phyloP scores from a whole-genome alignment of 768 basidiomycete species.

The Thelephora aurantiotincta region DNA sequence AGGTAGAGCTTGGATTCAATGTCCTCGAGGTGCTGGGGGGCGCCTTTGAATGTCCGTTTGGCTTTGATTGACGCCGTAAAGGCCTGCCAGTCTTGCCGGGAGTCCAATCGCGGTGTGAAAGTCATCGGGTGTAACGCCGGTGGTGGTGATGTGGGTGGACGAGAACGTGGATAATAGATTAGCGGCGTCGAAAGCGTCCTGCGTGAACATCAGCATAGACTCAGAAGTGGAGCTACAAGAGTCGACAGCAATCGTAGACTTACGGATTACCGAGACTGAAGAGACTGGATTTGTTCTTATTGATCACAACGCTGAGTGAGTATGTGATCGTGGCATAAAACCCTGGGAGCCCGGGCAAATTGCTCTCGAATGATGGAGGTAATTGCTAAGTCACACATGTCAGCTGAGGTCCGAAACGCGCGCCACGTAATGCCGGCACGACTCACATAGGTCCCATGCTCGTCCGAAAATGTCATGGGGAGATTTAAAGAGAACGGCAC shows the following conservation, averaged over 20 bases:
- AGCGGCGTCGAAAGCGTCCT: constrained; percentile 49
- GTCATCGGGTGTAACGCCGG: constrained; percentile 20
- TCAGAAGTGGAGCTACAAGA: not conserved
- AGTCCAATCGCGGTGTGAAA: constrained; percentile 24
- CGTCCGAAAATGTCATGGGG: constrained; percentile 42
- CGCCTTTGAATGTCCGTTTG: constrained; percentile 5
- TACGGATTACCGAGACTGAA: constrained; percentile 43
- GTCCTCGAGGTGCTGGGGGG: constrained; percentile 18
- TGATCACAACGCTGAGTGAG: constrained; percentile 35
- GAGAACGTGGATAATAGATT: constrained; percentile 50
- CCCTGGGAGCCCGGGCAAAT: constrained; percentile 57
- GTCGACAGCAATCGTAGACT: constrained; percentile 9
- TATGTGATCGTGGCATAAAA: constrained; percentile 57
- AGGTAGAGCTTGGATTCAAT: constrained; percentile 31
- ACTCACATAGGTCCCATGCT: constrained; percentile 45
- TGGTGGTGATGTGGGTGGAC: constrained; percentile 34
- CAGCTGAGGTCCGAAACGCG: constrained; percentile 2
- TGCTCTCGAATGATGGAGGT: constrained; percentile 57
- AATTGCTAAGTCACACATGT: constrained; percentile 30
- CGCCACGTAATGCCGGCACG: not conserved
- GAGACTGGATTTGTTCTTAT: constrained; percentile 35
- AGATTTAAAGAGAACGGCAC: constrained; percentile 42
- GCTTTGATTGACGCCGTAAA: constrained; percentile 23
- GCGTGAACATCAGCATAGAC: not conserved
- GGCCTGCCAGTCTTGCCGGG: constrained; percentile 35